Conservation (phyloP, 805 yeast genomes). For the Ogataea pilisensis region DNA sequence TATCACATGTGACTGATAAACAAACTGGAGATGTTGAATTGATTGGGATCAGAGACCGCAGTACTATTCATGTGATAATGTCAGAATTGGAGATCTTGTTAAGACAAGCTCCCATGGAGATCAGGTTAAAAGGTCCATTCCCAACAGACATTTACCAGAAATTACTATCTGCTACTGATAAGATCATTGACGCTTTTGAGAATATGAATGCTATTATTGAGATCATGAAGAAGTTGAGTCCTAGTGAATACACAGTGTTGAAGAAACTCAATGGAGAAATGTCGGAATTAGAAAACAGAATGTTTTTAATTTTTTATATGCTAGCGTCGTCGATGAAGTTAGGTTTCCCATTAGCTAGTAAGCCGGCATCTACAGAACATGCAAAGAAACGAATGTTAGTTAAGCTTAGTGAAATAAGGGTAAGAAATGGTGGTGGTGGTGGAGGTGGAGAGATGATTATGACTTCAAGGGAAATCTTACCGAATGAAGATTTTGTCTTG, state of each 20-base stretch:
- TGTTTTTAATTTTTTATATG: constrained; percentile 75
- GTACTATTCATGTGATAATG: constrained; percentile 47
- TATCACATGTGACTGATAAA: constrained; percentile 38
- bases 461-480: constrained; percentile 28
- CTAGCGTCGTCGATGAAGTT: constrained; percentile 69
- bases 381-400: constrained; percentile 66
- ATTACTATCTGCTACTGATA: constrained; percentile 53
- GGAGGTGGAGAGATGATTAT: constrained; percentile 26
- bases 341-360: constrained; percentile 73
- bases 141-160: constrained; percentile 49
- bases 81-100: constrained; percentile 55
- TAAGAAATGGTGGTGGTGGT: constrained; percentile 24
- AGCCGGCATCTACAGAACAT: constrained; percentile 73
- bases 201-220: constrained; percentile 66
- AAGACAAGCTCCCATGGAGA: constrained; percentile 71
- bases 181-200: constrained; percentile 70
- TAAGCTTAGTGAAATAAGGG: constrained; percentile 58
- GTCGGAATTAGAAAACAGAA: constrained; percentile 63
- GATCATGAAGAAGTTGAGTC: constrained; percentile 50
- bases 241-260: constrained; percentile 54
- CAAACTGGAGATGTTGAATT: constrained; percentile 24
- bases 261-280: constrained; percentile 53
- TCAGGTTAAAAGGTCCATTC: constrained; percentile 70
- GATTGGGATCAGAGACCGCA: constrained; percentile 42
- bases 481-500: constrained; percentile 72